phyloP scores from a whole-genome alignment of 164 flowering plant genomes.

The Tetrastigma voinierianum region DNA sequence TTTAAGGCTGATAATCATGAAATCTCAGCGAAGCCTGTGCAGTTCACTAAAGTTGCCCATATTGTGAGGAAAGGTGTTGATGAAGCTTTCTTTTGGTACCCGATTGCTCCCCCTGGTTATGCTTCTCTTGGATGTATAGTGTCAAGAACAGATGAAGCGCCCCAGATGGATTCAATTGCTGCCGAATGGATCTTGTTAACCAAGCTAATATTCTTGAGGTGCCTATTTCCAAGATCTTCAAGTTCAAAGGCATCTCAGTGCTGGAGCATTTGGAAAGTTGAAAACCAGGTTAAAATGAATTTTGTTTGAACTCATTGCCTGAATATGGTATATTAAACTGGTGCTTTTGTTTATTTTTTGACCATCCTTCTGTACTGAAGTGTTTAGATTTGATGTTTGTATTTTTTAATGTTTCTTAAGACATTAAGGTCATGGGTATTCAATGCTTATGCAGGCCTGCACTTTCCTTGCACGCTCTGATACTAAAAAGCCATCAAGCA shows the following conservation, averaged over 20 bases:
- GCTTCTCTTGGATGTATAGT: conserved; percentile 90
- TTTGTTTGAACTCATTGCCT: background rate
- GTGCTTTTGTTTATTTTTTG: background rate
- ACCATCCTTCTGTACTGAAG: background rate
- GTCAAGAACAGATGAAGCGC: conserved; percentile 69
- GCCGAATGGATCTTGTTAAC: conserved; percentile 91
- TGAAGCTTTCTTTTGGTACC: conserved; percentile 96
- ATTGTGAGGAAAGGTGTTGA: conserved; percentile 69
- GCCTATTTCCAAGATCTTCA: conserved; percentile 72
- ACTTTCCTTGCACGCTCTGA: conserved; percentile 95
- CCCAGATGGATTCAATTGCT: conserved; percentile 59
- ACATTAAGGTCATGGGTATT: background rate
- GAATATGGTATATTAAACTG: background rate
- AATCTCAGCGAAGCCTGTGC: conserved; percentile 82
- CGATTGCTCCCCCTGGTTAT: conserved; percentile 98
- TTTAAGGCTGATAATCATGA: conserved; percentile 71
- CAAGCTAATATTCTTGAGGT: conserved; percentile 68
- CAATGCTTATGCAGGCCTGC: conserved; percentile 61
- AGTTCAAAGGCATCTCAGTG: conserved; percentile 68
- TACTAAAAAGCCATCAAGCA: conserved; percentile 71
- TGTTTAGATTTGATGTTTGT: background rate
- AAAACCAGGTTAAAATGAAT: conserved; percentile 71
- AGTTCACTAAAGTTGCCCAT: conserved; percentile 85
- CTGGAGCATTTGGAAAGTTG: conserved; percentile 99
- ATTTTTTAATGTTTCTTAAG: conserved; percentile 2